Conservation (phyloP, 129 eudicot species). For the Artemisia annua region DNA sequence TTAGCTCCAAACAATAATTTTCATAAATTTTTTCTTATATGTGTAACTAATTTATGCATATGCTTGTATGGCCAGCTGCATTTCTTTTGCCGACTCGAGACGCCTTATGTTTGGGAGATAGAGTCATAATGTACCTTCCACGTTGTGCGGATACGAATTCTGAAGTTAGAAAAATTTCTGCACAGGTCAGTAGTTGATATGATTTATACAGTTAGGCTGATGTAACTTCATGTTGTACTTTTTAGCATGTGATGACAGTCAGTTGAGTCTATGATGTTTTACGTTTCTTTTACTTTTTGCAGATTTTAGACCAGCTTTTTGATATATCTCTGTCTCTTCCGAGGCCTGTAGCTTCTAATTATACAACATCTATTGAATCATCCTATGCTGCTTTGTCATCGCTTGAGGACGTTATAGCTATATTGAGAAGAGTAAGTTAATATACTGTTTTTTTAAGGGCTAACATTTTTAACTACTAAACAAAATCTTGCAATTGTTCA, state of each 20-base stretch:
- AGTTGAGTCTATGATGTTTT: slow-evolving; percentile 15
- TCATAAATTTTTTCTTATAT: neutral
- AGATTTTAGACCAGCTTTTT: slow-evolving; percentile 88
- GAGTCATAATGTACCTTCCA: slow-evolving; percentile 84
- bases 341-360: slow-evolving; percentile 56
- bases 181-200: slow-evolving; percentile 58
- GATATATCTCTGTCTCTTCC: slow-evolving; percentile 84
- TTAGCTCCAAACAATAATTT: neutral
- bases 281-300: slow-evolving; percentile 33
- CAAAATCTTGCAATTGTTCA: neutral
- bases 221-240: neutral
- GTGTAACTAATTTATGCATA: slow-evolving; percentile 9
- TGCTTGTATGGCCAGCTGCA: slow-evolving; percentile 57
- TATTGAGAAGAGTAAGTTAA: slow-evolving; percentile 73
- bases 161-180: slow-evolving; percentile 83
- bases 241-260: neutral
- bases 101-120: slow-evolving; percentile 82
- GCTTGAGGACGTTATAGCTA: slow-evolving; percentile 93
- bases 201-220: neutral
- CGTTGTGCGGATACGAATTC: slow-evolving; percentile 95
- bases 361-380: slow-evolving; percentile 54
- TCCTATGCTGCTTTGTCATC: slow-evolving; percentile 83
- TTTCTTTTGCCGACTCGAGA: slow-evolving; percentile 94
- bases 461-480: neutral
- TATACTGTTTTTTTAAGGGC: neutral